Conservation (phyloP, 345 rosid genomes). For the Eutrema japonicum region DNA sequence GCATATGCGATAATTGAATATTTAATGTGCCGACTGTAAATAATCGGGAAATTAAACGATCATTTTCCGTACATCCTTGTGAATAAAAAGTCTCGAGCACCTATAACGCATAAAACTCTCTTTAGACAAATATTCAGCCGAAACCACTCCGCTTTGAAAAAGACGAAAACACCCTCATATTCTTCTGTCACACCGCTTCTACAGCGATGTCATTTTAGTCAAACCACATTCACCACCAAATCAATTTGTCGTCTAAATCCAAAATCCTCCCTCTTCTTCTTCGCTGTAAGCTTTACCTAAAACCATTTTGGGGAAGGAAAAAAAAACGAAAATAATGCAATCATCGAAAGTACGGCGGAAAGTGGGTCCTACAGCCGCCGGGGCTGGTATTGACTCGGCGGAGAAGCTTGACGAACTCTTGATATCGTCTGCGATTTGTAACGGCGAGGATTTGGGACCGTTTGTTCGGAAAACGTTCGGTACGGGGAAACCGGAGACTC, state of each 20-base stretch:
- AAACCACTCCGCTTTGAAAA: conserved; percentile 18
- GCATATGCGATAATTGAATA: too few relatives aligned
- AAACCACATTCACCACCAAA: background rate
- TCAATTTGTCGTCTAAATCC: conserved; percentile 34
- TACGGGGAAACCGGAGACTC: conserved; percentile 82
- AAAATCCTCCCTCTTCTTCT: conserved; percentile 24
- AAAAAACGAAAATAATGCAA: conserved; percentile 51
- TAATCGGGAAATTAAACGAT: too few relatives aligned
- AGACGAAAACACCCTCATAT: conserved; percentile 42
- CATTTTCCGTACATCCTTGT: background rate
- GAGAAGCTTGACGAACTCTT: conserved; percentile 82
- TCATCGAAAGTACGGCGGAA: conserved; percentile 79
- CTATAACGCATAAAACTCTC: conserved; percentile 18
- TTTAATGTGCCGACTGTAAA: too few relatives aligned
- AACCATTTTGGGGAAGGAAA: background rate
- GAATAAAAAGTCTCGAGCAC: background rate
- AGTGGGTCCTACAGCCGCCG: conserved; percentile 54
- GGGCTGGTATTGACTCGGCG: conserved; percentile 66
- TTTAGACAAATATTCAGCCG: conserved; percentile 31
- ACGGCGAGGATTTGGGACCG: conserved; percentile 92
- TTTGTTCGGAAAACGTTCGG: conserved; percentile 85
- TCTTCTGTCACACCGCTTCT: conserved; percentile 29
- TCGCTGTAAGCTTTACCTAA: conserved; percentile 37
- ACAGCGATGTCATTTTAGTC: conserved; percentile 50
- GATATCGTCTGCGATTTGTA: conserved; percentile 87